Evolutionary conservation across 73 alveolate genomes (phyloP).

Genomic region (Paramecium sonneborni): DNA sequence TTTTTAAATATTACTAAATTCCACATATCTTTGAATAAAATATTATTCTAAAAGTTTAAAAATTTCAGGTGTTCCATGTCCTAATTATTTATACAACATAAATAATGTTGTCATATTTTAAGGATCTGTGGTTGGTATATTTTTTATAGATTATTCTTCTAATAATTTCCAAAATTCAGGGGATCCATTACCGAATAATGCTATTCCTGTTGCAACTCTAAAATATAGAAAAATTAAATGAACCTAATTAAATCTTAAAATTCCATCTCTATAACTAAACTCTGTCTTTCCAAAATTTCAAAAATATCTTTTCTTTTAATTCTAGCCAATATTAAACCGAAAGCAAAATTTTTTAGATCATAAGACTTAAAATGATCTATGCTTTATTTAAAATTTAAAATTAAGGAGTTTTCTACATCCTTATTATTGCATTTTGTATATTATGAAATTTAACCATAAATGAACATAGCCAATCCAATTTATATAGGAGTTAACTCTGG

Average conservation of each 20-base stretch:
- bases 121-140: neutral
- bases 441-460: neutral
- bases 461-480: neutral
- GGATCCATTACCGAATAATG: neutral
- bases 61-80: neutral
- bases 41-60: neutral
- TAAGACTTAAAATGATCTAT: neutral
- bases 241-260: neutral
- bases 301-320: neutral
- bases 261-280: neutral
- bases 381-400: neutral
- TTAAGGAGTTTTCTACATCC: neutral
- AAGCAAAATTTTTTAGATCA: neutral
- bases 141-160: neutral
- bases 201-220: conserved; percentile 26
- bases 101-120: neutral
- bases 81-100: neutral
- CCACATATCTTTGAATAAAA: neutral
- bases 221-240: too few species aligned
- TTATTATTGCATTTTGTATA: neutral
- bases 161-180: neutral
- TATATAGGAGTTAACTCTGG: neutral
- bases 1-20: neutral
- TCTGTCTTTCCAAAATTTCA: neutral
- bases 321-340: neutral